Evolutionary conservation across 306 rosid genomes (phyloP), one percentile per base, ranked within the genome.

Genomic region (Lithocarpus polystachyus): DNA sequence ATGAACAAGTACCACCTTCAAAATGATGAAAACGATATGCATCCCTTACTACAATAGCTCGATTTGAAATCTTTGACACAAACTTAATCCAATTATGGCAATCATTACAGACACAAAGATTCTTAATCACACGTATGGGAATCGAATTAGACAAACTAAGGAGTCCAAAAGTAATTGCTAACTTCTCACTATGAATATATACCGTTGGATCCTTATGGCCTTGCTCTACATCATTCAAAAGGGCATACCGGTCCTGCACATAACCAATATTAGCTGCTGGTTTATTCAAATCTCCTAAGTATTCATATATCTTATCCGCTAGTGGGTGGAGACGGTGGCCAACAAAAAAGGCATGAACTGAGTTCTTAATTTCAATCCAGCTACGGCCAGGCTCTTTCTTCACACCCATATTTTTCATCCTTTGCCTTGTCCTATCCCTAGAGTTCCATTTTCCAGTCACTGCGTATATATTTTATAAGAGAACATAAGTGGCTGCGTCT

Each of bases 351-450:
- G 98, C 87, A 74, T 93, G 91, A 81, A 89, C 84, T 0, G 84
- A 82, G 75, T 91, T 84, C 29, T 89, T 79, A 72, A 89, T 81
- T 83, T 91, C 98, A 55, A 93, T 91, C 98, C 98, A 93, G 82
- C 97, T 93, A 57, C 87, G 92, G 29, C 97, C 98, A 4, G 97
- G 97, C 89, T 91, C 95, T 80, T 93, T 93, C 83, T 86, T 91
- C 61, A 93, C 98, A 67, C 94, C 92, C 78, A 86, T 87, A 75
- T 88, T 83, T 86, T 88, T 94, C 97, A 94, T 94, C 79, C 89
- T 85, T 79, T 82, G 82, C 89, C 98, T 88, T 45, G 96, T 77
- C 68, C 81, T 87, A 84, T 94, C 97, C 92, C 96, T 86, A 68
- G 79, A 80, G 76, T 75, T 86, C 97, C 98, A 94, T 75, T 90